Conservation (phyloP, 2,329 filamentous ascomycete genomes). For the Berkeleyomyces basicola region DNA sequence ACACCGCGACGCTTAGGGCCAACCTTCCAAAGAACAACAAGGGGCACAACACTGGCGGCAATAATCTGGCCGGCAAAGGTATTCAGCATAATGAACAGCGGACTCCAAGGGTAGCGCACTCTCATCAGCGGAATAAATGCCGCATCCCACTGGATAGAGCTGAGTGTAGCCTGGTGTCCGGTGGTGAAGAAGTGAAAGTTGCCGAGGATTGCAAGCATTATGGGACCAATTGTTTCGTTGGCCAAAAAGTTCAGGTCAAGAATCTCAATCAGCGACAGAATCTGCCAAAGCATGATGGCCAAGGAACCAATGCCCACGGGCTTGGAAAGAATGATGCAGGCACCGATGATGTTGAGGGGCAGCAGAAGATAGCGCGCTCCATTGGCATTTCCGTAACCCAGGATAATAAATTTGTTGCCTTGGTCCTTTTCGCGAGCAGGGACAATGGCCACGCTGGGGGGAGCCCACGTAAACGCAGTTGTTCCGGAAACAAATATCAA, state of each 20-base stretch:
- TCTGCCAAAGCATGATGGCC: slow-evolving; percentile 70
- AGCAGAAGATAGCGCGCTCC: slow-evolving; percentile 80
- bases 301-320: slow-evolving; percentile 85
- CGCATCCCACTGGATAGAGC: slow-evolving; percentile 87
- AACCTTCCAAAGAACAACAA: slow-evolving; percentile 78
- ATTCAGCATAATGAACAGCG: slow-evolving; percentile 66
- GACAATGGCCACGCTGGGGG: slow-evolving; percentile 65
- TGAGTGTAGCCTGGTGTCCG: slow-evolving; percentile 77
- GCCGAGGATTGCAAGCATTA: slow-evolving; percentile 73
- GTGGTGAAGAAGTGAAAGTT: slow-evolving; percentile 97
- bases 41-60: slow-evolving; percentile 60
- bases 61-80: slow-evolving; percentile 81
- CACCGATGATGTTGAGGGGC: slow-evolving; percentile 59
- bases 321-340: slow-evolving; percentile 69
- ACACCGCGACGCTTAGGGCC: slow-evolving; percentile 54
- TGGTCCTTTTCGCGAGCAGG: slow-evolving; percentile 28
- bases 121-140: slow-evolving; percentile 78
- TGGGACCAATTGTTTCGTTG: slow-evolving; percentile 59
- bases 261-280: slow-evolving; percentile 58
- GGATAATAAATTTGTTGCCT: slow-evolving; percentile 51
- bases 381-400: slow-evolving; percentile 87
- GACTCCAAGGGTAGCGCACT: slow-evolving; percentile 79
- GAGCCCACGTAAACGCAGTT: slow-evolving; percentile 70
- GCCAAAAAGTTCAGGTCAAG: slow-evolving; percentile 44
- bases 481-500: slow-evolving; percentile 71